Base-by-base conservation (phyloP, 306 rosid genomes). In the Pyrus pyrifolia region DNA sequence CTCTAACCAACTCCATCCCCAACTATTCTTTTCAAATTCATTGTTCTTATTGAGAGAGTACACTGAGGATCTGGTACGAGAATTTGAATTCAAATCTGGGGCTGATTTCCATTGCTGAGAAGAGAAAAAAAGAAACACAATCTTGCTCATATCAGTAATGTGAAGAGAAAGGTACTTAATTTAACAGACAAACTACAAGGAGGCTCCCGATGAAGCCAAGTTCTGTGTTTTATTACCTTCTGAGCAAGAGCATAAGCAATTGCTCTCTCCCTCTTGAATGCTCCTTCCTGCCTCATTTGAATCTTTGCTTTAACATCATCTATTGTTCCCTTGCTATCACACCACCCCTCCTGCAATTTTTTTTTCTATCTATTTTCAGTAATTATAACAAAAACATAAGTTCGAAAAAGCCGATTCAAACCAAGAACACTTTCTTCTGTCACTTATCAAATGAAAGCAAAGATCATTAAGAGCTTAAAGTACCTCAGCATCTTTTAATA, bases 1-100 rank as follows among this genome's bases (percentile, higher is more conserved):
- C 81, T 96, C 99, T 81, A 96, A 84, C 99, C 99, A 96, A 72
- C 90, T 96, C 99, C 99, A 96, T 57, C 99, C 99, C 87, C 89
- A 79, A 65, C 86, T 92, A 42, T 83, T 84, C 85, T 87, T 92
- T 84, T 88, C 90, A 5, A 81, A 71, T 75, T 90, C 90, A 3
- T 82, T 76, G 70, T 83, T 86, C 80, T 83, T 74, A 74, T 62
- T 88, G 66, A 89, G 87, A 65, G 88, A 57, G 33, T 76, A 83
- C 44, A 85, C 64, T 0, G 91, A 70, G 45, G 77, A 67, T 31
- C 67, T 86, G 60, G 84, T 29, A 71, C 70, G 52, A 17, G 85
- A 83, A 78, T 83, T 84, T 1, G 84, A 83, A 78, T 83, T 84
- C 0, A 81, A 80, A 72, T 79, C 78, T 31, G 86, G 88, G 25